Base-by-base conservation (phyloP, 805 yeast species). In the Wickerhamiella sorbophila region DNA sequence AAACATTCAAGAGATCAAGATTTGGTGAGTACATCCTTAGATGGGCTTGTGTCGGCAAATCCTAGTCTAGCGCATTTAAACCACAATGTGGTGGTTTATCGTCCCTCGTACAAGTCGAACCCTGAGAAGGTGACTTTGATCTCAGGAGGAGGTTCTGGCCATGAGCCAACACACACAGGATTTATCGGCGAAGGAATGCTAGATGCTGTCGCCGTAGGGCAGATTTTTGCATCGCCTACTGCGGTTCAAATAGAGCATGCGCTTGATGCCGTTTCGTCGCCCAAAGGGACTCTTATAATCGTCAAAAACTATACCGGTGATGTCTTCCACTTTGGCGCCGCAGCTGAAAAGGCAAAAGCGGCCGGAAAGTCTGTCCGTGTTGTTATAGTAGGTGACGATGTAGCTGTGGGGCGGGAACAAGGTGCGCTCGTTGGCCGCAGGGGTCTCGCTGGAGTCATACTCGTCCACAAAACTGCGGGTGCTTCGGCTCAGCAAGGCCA, bases 271-370 rank as follows among this genome's bases (percentile, higher is more conserved):
- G 65, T 74, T 34, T 62, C 65, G 45, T 51, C 72, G 5, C 52
- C 66, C 6, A 69, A 70, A 45, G 95, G 95, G 22, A 77, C 84
- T 4, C 61, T 87, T 41, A 64, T 87, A 32, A 72, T 87, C 38
- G 93, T 84, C 34, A 87, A 87, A 62, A 87, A 88, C 62, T 87
- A 87, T 62, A 87, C 96, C 3, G 97, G 97, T 26, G 97, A 87
- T 62, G 78, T 88, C 15, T 64, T 87, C 42, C 95, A 87, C 61
- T 87, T 88, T 61, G 95, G 95, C 1, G 66, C 88, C 41, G 93
- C 94, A 2, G 86, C 80, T 2, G 96, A 87, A 59, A 69, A 93
- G 51, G 88, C 94, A 22, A 79, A 78, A 56, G 77, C 80, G 16
- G 71, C 74, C 36, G 95, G 94, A 6, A 70, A 72, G 48, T 66